Base-by-base conservation (phyloP, 1,284 basidiomycete species). In the Rhodofomes roseus region DNA sequence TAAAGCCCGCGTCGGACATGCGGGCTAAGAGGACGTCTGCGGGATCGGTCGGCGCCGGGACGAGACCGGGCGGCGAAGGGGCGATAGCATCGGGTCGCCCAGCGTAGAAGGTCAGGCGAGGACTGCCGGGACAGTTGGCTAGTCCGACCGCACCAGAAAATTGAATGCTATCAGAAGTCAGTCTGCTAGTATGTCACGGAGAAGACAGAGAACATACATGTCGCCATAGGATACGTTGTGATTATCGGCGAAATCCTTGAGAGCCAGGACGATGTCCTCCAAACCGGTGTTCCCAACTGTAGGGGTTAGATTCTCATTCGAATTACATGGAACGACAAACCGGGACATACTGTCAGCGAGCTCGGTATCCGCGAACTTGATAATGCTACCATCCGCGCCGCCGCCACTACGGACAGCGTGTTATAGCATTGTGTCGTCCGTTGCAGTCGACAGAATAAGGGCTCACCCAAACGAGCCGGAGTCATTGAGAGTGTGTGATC, bases 61-160 rank as follows among this genome's bases (percentile, higher is more conserved):
- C 25, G 11, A 65, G 62, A 2, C 52, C 20, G 16, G 65, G 60
- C 11, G 68, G 66, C 34, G 71, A 59, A 12, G 69, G 68, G 11
- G 63, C 66, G 20, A 62, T 63, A 22, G 69, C 64, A 9, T 62
- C 37, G 20, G 68, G 66, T 39, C 70, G 69, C 14, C 70, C 66
- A 36, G 65, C 60, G 20, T 68, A 59, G 60, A 71, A 71, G 11
- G 61, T 53, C 4, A 71, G 61, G 11, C 61, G 62, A 14, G 65
- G 65, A 53, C 64, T 64, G 29, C 69, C 70, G 29, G 66, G 66
- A 56, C 71, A 72, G 62, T 70, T 71, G 6, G 66, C 60, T 2
- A 68, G 34, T n/a, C 62, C 68, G 43, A 72, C 63, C 7, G 69
- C 68, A 46, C 67, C 66, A 7, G 67, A 64, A 52, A 70, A 68